These are phyloP conservation scores for Vitis hybrid DNA, from an alignment of 177 flowering plant species.

Conservation along the genomic window DNA sequence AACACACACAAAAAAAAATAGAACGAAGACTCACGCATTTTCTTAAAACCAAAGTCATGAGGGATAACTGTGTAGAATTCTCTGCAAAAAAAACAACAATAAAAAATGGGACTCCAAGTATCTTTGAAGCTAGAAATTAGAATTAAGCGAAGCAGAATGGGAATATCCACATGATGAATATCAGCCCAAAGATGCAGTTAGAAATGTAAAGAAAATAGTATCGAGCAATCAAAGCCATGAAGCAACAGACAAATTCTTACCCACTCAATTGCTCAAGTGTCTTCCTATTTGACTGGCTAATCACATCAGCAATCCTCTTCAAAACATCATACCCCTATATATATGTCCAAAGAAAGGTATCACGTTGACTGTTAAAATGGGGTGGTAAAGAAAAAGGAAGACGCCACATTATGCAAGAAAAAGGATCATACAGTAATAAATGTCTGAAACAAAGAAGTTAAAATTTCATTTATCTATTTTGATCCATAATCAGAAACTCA, in stretches of 20 bases:
- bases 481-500: not conserved
- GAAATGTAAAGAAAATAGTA: not conserved
- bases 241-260: constrained; percentile 34
- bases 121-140: not conserved
- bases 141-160: not conserved
- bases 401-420: not conserved
- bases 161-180: not conserved
- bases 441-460: no score
- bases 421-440: not conserved
- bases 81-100: constrained; percentile 42
- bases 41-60: constrained; percentile 92
- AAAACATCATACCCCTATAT: constrained; percentile 80
- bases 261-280: constrained; percentile 79
- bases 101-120: not conserved
- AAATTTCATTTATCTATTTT: not conserved
- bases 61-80: constrained; percentile 96
- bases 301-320: constrained; percentile 74
- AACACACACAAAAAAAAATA: constrained; percentile 5
- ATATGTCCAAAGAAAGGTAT: constrained; percentile 5
- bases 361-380: not conserved
- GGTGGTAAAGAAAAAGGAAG: not conserved
- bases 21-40: constrained; percentile 70
- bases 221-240: not conserved
- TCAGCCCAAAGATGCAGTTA: not conserved
- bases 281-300: constrained; percentile 53